Percentiles rank a stretch among this genome's conserved stretches.
Conservation (phyloP, 2,329 filamentous ascomycete genomes). For the Fusarium incarnatum region DNA sequence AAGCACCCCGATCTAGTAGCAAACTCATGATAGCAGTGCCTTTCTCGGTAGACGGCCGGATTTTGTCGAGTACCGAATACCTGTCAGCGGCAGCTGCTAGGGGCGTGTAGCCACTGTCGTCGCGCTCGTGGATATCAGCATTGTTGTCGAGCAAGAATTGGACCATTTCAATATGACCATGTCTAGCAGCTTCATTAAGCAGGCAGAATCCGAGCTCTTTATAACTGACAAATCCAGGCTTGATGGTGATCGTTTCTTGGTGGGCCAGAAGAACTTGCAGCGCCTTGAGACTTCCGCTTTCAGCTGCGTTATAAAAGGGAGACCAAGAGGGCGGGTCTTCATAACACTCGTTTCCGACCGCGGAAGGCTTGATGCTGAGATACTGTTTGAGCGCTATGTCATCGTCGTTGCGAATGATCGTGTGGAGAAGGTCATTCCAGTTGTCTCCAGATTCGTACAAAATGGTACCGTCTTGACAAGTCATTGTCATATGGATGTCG, state of each 20-base stretch:
- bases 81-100: not conserved
- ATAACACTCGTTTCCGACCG: not conserved
- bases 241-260: not conserved
- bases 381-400: not conserved
- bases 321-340: not conserved
- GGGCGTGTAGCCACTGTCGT: fast-evolving
- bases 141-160: not conserved
- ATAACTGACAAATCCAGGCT: not conserved
- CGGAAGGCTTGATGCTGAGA: not conserved
- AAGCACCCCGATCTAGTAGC: not conserved
- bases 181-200: not conserved
- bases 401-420: not conserved
- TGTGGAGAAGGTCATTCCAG: not conserved
- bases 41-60: not conserved
- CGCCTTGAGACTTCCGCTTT: not conserved
- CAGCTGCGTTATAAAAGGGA: fast-evolving
- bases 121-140: not conserved
- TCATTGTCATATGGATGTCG: not conserved
- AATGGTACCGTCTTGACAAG: not conserved
- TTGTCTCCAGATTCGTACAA: not conserved
- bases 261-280: not conserved
- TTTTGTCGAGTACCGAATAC: too few species aligned
- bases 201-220: fast-evolving
- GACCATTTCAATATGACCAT: not conserved
- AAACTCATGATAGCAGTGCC: not conserved